phyloP scores from a whole-genome alignment of 768 basidiomycete species.

The Naganishia antarctica region DNA sequence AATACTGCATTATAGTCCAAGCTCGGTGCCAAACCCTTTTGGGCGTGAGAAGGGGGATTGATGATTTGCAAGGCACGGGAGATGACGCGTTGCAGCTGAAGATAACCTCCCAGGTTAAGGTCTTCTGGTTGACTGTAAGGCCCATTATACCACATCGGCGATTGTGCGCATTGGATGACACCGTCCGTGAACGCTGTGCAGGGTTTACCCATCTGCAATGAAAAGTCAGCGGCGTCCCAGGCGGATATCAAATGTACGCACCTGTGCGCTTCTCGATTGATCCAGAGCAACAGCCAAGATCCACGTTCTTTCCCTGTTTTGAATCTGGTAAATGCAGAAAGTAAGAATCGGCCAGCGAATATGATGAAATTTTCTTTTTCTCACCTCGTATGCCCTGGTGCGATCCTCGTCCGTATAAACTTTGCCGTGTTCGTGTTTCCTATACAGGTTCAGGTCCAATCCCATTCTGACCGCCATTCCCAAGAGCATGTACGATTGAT shows the following conservation, averaged over 20 bases:
- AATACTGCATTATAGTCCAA: constrained; percentile 61
- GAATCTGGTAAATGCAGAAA: constrained; percentile 65
- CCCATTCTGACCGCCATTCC: constrained; percentile 93
- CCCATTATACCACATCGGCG: constrained; percentile 65
- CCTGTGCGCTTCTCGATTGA: constrained; percentile 79
- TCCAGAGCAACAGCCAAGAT: constrained; percentile 83
- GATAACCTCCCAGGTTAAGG: constrained; percentile 63
- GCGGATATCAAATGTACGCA: constrained; percentile 47
- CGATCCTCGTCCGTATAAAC: constrained; percentile 75
- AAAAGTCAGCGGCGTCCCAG: neutral
- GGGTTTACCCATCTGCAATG: constrained; percentile 80
- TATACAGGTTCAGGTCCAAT: constrained; percentile 89
- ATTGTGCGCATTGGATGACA: constrained; percentile 70
- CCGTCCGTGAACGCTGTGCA: constrained; percentile 86
- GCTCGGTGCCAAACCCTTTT: constrained; percentile 75
- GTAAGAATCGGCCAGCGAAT: constrained; percentile 15
- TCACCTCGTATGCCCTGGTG: constrained; percentile 58
- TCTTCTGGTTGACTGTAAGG: constrained; percentile 42
- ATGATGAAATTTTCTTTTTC: neutral
- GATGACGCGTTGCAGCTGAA: constrained; percentile 83
- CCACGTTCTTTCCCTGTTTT: constrained; percentile 95
- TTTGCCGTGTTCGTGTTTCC: constrained; percentile 64
- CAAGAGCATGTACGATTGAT: constrained; percentile 82
- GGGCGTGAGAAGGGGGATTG: constrained; percentile 67
- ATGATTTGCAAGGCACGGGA: constrained; percentile 83